Conservation (phyloP, 495 filamentous ascomycete genomes). For the Achaetomiella virescens region DNA sequence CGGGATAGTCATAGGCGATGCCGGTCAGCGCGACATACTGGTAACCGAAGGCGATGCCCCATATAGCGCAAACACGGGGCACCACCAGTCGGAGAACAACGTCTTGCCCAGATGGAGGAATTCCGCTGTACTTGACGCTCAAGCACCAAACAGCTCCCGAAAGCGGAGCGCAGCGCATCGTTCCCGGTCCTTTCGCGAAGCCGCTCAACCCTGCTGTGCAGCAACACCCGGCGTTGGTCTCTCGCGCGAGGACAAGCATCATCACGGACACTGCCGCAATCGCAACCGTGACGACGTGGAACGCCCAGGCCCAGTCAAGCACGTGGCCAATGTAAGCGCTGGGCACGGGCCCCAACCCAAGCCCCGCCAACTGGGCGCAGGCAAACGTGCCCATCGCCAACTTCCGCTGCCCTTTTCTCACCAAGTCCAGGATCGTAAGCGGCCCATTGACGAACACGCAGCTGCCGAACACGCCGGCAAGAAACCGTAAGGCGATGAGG, state of each 20-base stretch:
- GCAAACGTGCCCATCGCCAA: conserved; percentile 45
- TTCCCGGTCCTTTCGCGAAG: conserved; percentile 47
- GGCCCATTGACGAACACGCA: conserved; percentile 49
- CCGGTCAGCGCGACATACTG: background rate
- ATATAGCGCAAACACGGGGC: background rate
- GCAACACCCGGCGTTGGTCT: conserved; percentile 57
- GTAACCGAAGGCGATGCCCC: background rate
- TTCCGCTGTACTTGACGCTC: conserved; percentile 26
- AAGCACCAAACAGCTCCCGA: conserved; percentile 43
- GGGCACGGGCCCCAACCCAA: conserved; percentile 48
- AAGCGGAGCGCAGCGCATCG: conserved; percentile 39
- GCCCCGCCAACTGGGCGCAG: conserved; percentile 46
- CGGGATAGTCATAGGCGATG: background rate
- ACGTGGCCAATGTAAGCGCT: conserved; percentile 48
- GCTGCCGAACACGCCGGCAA: conserved; percentile 56
- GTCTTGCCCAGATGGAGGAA: conserved; percentile 47
- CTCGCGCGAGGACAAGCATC: conserved; percentile 46
- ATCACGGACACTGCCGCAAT: conserved; percentile 26
- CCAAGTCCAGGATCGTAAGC: conserved; percentile 57
- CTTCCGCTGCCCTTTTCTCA: conserved; percentile 39
- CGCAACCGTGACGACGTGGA: conserved; percentile 47
- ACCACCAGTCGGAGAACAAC: conserved; percentile 39
- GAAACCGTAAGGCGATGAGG: conserved; percentile 60
- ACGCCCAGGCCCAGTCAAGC: conserved; percentile 61
- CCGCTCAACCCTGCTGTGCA: conserved; percentile 46